Evolutionary conservation across 345 rosid species (phyloP), one percentile per base, ranked within the genome.

Genomic region (Brassica nigra): DNA sequence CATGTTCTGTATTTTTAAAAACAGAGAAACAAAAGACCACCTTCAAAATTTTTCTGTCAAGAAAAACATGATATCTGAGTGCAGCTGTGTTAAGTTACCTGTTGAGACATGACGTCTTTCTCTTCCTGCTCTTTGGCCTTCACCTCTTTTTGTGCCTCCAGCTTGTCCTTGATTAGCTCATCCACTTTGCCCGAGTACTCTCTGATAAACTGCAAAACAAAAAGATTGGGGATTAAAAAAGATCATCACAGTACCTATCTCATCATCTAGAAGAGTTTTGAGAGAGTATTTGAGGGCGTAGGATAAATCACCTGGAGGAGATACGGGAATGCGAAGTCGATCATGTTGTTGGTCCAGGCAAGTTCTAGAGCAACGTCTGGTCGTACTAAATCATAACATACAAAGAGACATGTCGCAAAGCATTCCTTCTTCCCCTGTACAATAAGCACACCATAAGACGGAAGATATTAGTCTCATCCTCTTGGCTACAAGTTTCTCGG

Each of bases 321-420:
- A 79, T 91, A 95, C 23, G 99, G 98, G 87, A 95, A 95, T 68
- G 95, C 94, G 75, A 92, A 92, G 82, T 92, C 99, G 6, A 91
- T 74, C 97, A 95, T 88, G 33, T 87, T 91, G 86, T 95, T 90
- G 77, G 89, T 88, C 99, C 97, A 92, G 37, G 98, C 94, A 37
- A 89, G 94, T 81, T 95, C 98, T 52, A 95, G 89, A 62, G 91
- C 97, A 70, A 92, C 84, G 33, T 95, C 97, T 62, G 94, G 82
- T 68, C 98, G 90, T 71, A 95, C 78, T 71, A 93, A 86, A 80
- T 93, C 99, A 23, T 95, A 90, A 78, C 98, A 95, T 59, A 95
- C 99, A 86, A 93, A 95, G 64, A 95, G 94, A 87, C 98, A 95
- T 18, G 97, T 86, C 4, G 97, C 96, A 70, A 95, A 95, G 78